Evolutionary conservation across 2,329 filamentous ascomycete species (phyloP), one percentile per base, ranked within the genome.

Genomic region (Sclerotinia sclerotiorum): DNA sequence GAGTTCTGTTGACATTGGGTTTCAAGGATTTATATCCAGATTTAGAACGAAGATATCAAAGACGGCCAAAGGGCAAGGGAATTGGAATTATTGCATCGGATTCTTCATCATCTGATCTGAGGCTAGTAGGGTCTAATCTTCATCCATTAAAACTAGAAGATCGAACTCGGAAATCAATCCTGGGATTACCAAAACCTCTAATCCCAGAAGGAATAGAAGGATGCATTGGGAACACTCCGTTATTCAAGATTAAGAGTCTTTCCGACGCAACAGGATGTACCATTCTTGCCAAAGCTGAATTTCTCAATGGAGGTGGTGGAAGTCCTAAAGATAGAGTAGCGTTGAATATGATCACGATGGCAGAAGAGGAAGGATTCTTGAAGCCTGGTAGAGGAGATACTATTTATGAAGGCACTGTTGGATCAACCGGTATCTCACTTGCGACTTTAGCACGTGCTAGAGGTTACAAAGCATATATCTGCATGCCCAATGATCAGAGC

Each of bases 391-490:
- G 90, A 29, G 94, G 94, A 70, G 95, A 99, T 79, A 96, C 92
- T 55, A 93, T 99, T 76, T 99, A 98, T 80, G 95, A 99, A 82
- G 95, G 95, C 72, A 99, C 95, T 1, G 94, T 97, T 21, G 95
- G 95, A 69, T 97, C 92, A 77, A 99, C 95, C 0, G 95, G 95
- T 29, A 98, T 99, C 74, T 97, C 94, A 21, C 84, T 99, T 13
- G 95, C 95, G 3, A 92, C 92, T 0, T 87, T 99, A 63, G 94
- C 93, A 62, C 87, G 94, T 73, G 94, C 95, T 29, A 87, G 89
- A 79, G 95, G 95, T 46, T 98, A 98, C 81, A 87, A 90, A 72
- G 93, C 93, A 44, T 92, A 98, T 80, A 98, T 99, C 73, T 97
- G 93, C 83, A 98, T 99, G 93, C 94, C 95, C 60, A 89, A 92